These are phyloP conservation scores for Conticribra weissflogii DNA, from an alignment of 108 stramenopile species.

Conservation along the genomic window DNA sequence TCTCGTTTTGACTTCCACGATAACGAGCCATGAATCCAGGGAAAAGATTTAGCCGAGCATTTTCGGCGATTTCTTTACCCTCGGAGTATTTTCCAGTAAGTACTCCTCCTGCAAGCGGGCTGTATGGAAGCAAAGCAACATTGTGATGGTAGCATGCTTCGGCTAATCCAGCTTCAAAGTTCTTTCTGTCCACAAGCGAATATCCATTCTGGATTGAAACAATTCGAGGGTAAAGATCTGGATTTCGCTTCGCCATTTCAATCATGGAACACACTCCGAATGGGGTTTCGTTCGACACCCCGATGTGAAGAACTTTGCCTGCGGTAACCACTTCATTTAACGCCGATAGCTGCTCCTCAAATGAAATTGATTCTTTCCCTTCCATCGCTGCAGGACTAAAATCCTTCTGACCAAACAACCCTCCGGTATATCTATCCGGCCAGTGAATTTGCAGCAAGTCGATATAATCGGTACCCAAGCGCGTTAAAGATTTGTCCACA, in stretches of 20 bases:
- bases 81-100: slow-evolving; percentile 83
- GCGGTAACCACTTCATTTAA: slow-evolving; percentile 75
- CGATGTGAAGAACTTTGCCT: slow-evolving; percentile 87
- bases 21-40: slow-evolving; percentile 91
- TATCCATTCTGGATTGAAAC: slow-evolving; percentile 89
- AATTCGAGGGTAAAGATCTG: slow-evolving; percentile 79
- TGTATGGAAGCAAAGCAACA: slow-evolving; percentile 87
- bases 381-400: slow-evolving; percentile 57
- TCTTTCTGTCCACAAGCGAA: slow-evolving; percentile 85
- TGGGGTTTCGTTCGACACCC: slow-evolving; percentile 93
- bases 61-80: slow-evolving; percentile 34
- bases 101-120: slow-evolving; percentile 87
- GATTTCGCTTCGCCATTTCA: slow-evolving; percentile 64
- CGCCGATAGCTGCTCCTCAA: slow-evolving; percentile 86
- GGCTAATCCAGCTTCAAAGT: slow-evolving; percentile 84
- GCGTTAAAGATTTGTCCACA: slow-evolving; percentile 80
- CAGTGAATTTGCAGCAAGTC: slow-evolving; percentile 95
- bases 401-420: slow-evolving; percentile 82
- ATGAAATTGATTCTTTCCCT: slow-evolving; percentile 56
- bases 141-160: slow-evolving; percentile 90
- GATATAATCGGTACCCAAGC: slow-evolving; percentile 91
- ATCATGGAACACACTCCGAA: slow-evolving; percentile 86
- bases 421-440: slow-evolving; percentile 88
- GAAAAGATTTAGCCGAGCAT: slow-evolving; percentile 72
- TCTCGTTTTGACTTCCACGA: slow-evolving; percentile 60